Evolutionary conservation across 345 rosid species (phyloP).

Genomic region (Eucalyptus urophylla): DNA sequence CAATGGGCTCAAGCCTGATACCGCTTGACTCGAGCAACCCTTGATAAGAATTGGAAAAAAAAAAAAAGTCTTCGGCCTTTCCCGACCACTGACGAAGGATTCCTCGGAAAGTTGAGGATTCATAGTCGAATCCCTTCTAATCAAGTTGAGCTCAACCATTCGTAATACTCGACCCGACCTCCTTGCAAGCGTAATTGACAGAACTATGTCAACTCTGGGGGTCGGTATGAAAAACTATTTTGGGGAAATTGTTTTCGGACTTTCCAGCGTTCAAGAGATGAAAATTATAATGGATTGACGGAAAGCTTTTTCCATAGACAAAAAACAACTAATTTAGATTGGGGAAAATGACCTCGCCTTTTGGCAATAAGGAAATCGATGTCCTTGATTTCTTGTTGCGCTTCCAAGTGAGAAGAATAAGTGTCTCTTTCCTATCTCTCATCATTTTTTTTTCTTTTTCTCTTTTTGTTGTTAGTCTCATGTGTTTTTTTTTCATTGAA

Average conservation of each 20-base stretch:
- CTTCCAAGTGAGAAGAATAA: not conserved
- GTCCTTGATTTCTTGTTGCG: not conserved
- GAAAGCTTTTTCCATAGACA: not conserved
- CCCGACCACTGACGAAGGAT: not conserved
- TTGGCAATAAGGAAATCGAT: not conserved
- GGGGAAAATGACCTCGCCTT: not conserved
- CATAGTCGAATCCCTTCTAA: not conserved
- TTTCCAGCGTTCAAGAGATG: fast-evolving
- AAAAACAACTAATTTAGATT: fast-evolving
- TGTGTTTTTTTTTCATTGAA: not conserved
- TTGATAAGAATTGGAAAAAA: not conserved
- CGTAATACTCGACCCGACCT: not conserved
- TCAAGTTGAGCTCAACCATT: not conserved
- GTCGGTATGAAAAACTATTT: not conserved
- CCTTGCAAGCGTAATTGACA: not conserved
- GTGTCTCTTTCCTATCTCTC: not conserved
- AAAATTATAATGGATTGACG: not conserved
- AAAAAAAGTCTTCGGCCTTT: not conserved
- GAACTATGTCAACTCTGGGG: not conserved
- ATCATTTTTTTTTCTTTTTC: not conserved
- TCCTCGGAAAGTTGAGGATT: not conserved
- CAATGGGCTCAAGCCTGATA: not conserved
- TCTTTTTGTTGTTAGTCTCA: not conserved
- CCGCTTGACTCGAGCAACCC: not conserved
- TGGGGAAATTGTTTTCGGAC: not conserved